Evolutionary conservation across 2,329 filamentous ascomycete species (phyloP), one percentile per base, ranked within the genome.

Genomic region (Monosporascus sp.): DNA sequence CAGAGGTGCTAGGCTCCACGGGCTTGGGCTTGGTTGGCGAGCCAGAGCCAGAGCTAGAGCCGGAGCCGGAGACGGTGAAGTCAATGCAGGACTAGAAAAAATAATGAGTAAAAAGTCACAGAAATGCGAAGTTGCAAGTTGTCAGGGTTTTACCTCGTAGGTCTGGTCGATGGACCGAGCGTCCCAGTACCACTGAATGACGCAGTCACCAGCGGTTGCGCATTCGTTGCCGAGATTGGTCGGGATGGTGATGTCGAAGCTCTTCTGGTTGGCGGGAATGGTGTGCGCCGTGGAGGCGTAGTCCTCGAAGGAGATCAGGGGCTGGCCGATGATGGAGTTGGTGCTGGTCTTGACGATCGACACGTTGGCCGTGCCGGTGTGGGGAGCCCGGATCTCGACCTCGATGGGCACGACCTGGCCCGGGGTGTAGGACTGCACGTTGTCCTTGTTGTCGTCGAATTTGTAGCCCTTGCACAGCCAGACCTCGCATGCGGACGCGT

Each of bases 401-500:
- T 58, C 68, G 58, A 80, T 60, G 49, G 55, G 51, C 31, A 81
- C 68, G 37, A 65, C 66, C 65, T 80, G 68, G 55, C 78, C 78
- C n/a, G 74, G 65, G 18, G 72, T 76, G 72, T 75, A 84, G 43
- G 66, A 71, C 58, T 79, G 73, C 48, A 84, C 71, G 60, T 78
- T 78, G 52, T 50, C 50, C 56, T 67, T 76, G 70, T 80, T 80
- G 70, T 84, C 81, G 46, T 62, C 73, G 67, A 76, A 81, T 63
- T 82, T 76, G 69, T 77, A 78, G 55, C 81, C 81, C 70, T 82
- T 81, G 78, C 79, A 82, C 48, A 79, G 73, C 73, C 74, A 80
- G 62, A 80, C 70, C 61, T 79, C 69, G 66, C 79, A 82, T 38
- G 68, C 64, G 1, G 66, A 64, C 46, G 71, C 70, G 51, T 78